Conservation (phyloP, 1,284 basidiomycete species). For the Ceratobasidium sp. region DNA sequence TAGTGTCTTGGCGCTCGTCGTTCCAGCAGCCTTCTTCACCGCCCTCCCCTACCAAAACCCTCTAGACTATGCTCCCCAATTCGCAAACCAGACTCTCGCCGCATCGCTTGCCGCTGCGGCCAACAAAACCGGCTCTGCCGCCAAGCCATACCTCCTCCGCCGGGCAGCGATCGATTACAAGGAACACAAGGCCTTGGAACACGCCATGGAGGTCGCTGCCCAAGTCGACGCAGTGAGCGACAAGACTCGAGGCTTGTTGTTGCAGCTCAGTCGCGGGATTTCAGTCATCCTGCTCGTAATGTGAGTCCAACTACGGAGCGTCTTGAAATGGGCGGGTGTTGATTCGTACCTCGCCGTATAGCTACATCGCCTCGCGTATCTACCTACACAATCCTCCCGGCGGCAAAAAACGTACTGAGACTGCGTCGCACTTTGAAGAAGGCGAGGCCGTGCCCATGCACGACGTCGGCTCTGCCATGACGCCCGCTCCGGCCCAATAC, state of each 20-base stretch:
- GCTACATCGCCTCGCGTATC: conserved; percentile 44
- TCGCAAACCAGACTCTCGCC: neutral
- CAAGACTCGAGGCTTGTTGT: conserved; percentile 27
- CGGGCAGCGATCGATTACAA: neutral
- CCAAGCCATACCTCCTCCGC: neutral
- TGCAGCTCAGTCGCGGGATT: conserved; percentile 41
- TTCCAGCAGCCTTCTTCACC: conserved; percentile 40
- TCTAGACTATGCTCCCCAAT: conserved; percentile 11
- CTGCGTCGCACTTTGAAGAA: conserved; percentile 14
- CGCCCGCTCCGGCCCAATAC: conserved; percentile 3
- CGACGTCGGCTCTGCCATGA: conserved; percentile 27
- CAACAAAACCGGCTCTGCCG: conserved; percentile 8
- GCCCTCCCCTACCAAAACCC: conserved; percentile 20
- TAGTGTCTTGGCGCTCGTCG: conserved; percentile 39
- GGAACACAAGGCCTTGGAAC: conserved; percentile 7
- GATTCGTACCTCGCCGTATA: neutral
- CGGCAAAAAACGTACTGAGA: conserved; percentile 10
- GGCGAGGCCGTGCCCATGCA: conserved; percentile 24
- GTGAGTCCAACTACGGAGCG: conserved; percentile 12
- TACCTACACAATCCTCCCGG: conserved; percentile 47
- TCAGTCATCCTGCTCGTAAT: conserved; percentile 44
- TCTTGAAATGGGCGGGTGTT: no score
- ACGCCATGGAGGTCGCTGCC: conserved; percentile 11
- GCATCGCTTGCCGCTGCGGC: neutral
- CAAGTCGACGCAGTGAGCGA: conserved; percentile 37